Base-by-base conservation (phyloP, 2,329 filamentous ascomycete genomes). In the Pyrenophora seminiperda region DNA sequence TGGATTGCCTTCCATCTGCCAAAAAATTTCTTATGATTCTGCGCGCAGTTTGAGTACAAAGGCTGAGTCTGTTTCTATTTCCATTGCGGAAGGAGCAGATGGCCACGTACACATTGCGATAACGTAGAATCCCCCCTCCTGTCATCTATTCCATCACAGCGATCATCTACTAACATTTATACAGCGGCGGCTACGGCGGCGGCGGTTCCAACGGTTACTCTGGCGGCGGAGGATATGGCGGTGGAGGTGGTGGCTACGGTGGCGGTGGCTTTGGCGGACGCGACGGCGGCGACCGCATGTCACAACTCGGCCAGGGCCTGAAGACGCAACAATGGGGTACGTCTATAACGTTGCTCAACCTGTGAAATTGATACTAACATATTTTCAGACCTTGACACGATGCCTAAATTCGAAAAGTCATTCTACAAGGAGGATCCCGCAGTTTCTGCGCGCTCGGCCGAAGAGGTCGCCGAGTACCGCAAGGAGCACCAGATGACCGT, bases 371-470 rank as follows among this genome's bases (percentile, higher is more conserved):
- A 11, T 56, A 58, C 66, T 71, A 62, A 74, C 56, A 49, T 19
- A 18, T 48, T n/a, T 41, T 15, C 61, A 94, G 94, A 99, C 73
- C 67, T 94, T 45, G 80, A 75, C 68, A 75, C 86, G 5, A 72
- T 99, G 37, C 93, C 94, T 66, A 97, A 97, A 77, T 99, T 99
- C 78, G 94, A 99, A 75, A 99, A 99, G 79, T 92, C 90, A 7
- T 99, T 99, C 80, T 99, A 99, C 84, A 96, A 97, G 81, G 94
- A 97, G 78, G 87, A 94, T 72, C 82, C 87, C 24, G 84, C 85
- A 53, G 93, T 99, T 54, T 77, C 85, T 55, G 80, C 76, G 66
- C 90, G 94, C 69, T 86, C 90, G 10, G 74, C 83, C 33, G 83
- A 84, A 48, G 93, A 97, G 57, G 89, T 99, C 50, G 88, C 92